Evolutionary conservation across 768 basidiomycete species (phyloP).

Genomic region (Astraeus odoratus): DNA sequence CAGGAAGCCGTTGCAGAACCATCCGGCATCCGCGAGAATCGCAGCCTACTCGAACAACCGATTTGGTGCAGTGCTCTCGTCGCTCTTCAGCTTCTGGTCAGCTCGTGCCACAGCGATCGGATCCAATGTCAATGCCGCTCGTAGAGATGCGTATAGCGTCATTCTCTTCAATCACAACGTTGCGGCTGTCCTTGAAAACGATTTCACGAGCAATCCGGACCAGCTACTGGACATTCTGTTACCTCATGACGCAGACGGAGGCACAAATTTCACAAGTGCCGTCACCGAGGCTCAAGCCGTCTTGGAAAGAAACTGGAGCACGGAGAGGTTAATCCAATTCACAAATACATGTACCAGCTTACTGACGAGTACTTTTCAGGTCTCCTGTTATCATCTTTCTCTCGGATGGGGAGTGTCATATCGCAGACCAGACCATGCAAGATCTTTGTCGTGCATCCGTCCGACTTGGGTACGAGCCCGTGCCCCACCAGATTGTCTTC

Average conservation of each 20-base stretch:
- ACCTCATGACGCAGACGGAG: slow-evolving; percentile 21
- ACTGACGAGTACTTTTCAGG: background rate
- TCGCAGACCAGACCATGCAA: slow-evolving; percentile 28
- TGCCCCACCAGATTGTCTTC: slow-evolving; percentile 24
- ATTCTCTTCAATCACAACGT: slow-evolving; percentile 32
- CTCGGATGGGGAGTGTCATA: slow-evolving; percentile 29
- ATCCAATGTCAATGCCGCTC: slow-evolving; percentile 24
- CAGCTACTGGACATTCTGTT: slow-evolving; percentile 33
- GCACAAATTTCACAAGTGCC: slow-evolving; percentile 37
- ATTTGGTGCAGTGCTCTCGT: slow-evolving; percentile 45
- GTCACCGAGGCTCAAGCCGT: slow-evolving; percentile 24
- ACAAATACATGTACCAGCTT: background rate
- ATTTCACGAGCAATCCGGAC: slow-evolving; percentile 35
- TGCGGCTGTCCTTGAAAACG: slow-evolving; percentile 28
- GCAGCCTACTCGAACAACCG: slow-evolving; percentile 31
- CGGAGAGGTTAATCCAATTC: slow-evolving; percentile 30
- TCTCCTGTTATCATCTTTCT: slow-evolving; percentile 2
- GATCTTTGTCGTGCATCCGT: slow-evolving; percentile 32
- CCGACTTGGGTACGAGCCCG: slow-evolving; percentile 29
- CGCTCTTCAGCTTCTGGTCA: slow-evolving; percentile 44
- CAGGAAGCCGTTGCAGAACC: slow-evolving; percentile 31
- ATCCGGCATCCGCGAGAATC: slow-evolving; percentile 31
- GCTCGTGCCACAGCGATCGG: slow-evolving; percentile 33
- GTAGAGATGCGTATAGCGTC: slow-evolving; percentile 37
- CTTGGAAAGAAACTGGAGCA: slow-evolving; percentile 39